phyloP scores from a whole-genome alignment of 179 eudicot species.

The Corrigiola litoralis region DNA sequence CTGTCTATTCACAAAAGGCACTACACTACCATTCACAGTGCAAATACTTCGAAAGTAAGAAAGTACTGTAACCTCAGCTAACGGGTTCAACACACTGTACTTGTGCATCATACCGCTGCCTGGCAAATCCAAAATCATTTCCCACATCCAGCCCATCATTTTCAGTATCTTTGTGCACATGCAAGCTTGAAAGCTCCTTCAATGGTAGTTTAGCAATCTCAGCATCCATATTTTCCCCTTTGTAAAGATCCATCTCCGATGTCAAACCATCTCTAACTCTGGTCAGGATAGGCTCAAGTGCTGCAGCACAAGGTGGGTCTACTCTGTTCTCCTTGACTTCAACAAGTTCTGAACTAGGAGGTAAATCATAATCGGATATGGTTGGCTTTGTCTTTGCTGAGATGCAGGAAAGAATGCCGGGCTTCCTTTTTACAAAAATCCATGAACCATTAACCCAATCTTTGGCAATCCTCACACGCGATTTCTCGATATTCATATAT shows the following conservation, averaged over 20 bases:
- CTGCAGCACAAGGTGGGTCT: neutral
- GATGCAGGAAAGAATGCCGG: constrained; percentile 29
- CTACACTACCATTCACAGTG: neutral
- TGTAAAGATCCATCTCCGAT: neutral
- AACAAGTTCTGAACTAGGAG: constrained; percentile 22
- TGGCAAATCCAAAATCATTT: neutral
- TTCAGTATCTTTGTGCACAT: neutral
- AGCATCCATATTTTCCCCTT: neutral
- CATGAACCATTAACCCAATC: constrained; percentile 46
- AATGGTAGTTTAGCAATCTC: constrained; percentile 1
- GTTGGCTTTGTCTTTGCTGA: constrained; percentile 13
- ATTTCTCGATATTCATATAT: constrained; percentile 19
- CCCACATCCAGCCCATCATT: neutral
- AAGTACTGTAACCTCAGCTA: constrained; percentile 7
- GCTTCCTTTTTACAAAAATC: constrained; percentile 34
- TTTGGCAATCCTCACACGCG: constrained; percentile 34
- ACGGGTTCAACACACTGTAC: constrained; percentile 18
- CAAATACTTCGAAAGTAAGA: neutral
- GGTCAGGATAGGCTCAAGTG: neutral
- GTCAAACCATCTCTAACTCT: neutral
- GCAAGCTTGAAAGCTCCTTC: neutral
- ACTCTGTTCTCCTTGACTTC: constrained; percentile 8
- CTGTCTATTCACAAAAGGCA: constrained; percentile 13
- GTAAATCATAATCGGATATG: constrained; percentile 6
- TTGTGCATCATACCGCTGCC: constrained; percentile 19